Conservation (phyloP, 2,329 filamentous ascomycete species). For the Penicillium corylophilum region DNA sequence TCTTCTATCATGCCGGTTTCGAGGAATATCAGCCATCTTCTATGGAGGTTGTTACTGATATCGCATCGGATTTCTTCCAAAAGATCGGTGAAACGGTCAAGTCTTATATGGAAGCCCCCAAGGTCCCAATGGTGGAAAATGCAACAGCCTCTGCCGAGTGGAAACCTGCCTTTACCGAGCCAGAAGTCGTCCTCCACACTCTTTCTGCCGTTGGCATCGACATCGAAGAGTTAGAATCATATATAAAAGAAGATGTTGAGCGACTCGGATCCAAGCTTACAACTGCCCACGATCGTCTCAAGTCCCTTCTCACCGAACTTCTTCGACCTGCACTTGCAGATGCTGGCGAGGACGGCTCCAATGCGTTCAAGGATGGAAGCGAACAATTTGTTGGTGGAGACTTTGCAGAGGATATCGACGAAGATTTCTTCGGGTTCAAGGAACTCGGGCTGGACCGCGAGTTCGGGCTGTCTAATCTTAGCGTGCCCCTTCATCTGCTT, state of each 20-base stretch:
- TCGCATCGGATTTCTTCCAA: slow-evolving; percentile 84
- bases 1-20: slow-evolving; percentile 94
- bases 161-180: slow-evolving; percentile 71
- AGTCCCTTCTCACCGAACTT: slow-evolving; percentile 85
- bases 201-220: slow-evolving; percentile 82
- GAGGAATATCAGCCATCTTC: slow-evolving; percentile 96
- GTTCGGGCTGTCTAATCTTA: slow-evolving; percentile 81
- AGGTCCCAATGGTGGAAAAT: slow-evolving; percentile 58
- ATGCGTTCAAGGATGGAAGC: slow-evolving; percentile 92
- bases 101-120: slow-evolving; percentile 79
- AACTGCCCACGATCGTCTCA: slow-evolving; percentile 92
- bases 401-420: slow-evolving; percentile 94
- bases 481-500: slow-evolving; percentile 88
- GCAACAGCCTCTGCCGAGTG: slow-evolving; percentile 43
- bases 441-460: slow-evolving; percentile 90
- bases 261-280: slow-evolving; percentile 74
- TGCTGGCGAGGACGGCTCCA: slow-evolving; percentile 76
- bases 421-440: slow-evolving; percentile 99
- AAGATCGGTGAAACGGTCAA: slow-evolving; percentile 79
- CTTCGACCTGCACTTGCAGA: slow-evolving; percentile 85
- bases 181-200: slow-evolving; percentile 85
- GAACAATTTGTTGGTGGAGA: slow-evolving; percentile 96
- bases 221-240: slow-evolving; percentile 75
- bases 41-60: slow-evolving; percentile 82
- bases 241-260: slow-evolving; percentile 92